These are phyloP conservation scores for Calocybe gangraenosa DNA, from an alignment of 768 basidiomycete genomes.

Conservation along the genomic window DNA sequence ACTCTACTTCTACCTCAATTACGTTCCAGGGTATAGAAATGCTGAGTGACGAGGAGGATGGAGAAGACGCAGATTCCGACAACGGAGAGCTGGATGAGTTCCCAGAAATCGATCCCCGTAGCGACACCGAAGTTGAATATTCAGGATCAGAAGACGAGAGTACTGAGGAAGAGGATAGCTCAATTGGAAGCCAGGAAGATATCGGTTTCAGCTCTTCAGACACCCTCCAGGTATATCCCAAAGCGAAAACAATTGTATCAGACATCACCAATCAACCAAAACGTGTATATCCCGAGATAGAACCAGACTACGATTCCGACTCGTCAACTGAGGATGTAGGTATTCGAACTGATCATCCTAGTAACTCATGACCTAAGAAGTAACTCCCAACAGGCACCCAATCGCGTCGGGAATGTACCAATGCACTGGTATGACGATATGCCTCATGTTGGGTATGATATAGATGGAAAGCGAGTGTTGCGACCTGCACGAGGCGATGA, in stretches of 20 bases:
- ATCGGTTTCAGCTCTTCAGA: slow-evolving; percentile 40
- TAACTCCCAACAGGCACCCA: slow-evolving; percentile 61
- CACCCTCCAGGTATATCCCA: slow-evolving; percentile 52
- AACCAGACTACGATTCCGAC: slow-evolving; percentile 88
- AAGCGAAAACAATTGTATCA: slow-evolving; percentile 66
- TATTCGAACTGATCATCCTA: slow-evolving; percentile 11
- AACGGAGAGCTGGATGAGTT: slow-evolving; percentile 68
- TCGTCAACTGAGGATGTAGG: slow-evolving; percentile 89
- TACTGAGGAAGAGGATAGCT: slow-evolving; percentile 38
- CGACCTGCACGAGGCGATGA: slow-evolving; percentile 95
- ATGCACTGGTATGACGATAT: slow-evolving; percentile 99
- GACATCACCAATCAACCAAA: slow-evolving; percentile 83
- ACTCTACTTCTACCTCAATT: slow-evolving; percentile 26
- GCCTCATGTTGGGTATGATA: slow-evolving; percentile 97
- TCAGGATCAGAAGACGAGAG: slow-evolving; percentile 31
- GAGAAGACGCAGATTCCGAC: slow-evolving; percentile 42
- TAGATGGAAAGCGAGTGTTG: slow-evolving; percentile 90
- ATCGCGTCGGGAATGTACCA: slow-evolving; percentile 91
- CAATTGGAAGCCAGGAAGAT: slow-evolving; percentile 31
- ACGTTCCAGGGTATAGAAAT: slow-evolving; percentile 56
- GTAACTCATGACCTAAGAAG: slow-evolving; percentile 7
- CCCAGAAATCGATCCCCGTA: slow-evolving; percentile 58
- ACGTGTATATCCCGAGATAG: slow-evolving; percentile 82
- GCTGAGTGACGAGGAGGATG: slow-evolving; percentile 68
- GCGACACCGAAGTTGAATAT: slow-evolving; percentile 46